Base-by-base conservation (phyloP, 1,284 basidiomycete genomes). In the Naganishia liquefaciens region DNA sequence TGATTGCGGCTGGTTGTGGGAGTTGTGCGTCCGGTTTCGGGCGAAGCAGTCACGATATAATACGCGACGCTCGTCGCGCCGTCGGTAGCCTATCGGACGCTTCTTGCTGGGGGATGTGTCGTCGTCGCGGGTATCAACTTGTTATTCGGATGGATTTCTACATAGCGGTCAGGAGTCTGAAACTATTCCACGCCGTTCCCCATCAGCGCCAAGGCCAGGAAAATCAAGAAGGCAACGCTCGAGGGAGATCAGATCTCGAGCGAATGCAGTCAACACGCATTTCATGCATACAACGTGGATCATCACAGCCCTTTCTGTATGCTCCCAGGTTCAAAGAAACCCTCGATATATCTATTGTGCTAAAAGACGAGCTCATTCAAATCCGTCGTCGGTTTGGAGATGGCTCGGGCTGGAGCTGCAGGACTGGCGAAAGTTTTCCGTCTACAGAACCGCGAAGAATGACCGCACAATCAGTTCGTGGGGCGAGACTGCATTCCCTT, bases 381-480 rank as follows among this genome's bases (percentile, higher is more conserved):
- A 40, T 60, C 57, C 33, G 49, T 60, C 10, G 57, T 25, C 49
- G 42, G 44, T 28, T 68, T 68, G n/a, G 63, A 50, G n/a, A 57
- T 42, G 11, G 63, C 67, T 58, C 74, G 67, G 6, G 71, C 68
- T 0, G 78, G 78, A 19, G 78, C 76, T 3, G 73, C 70, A 3
- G 78, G 78, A 54, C 74, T 76, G 6, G 70, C 69, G 17, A 76
- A 65, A 0, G 74, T 70, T 65, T 73, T 73, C 62, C 77, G 76
- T 30, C 75, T 68, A 44, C 0, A 25, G 21, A 15, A 74, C 66
- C 44, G 6, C 27, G 44, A 21, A 39, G 11, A 21, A 25, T 39
- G 33, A 13, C 33, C 33, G 13, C 3, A 28, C 6, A 27, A n/a
- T 47, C 2, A 23, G 23, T n/a, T 21, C 33, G 17, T 37, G 62